Conservation (phyloP, 495 filamentous ascomycete species). For the Trichoderma orchidacearum region DNA sequence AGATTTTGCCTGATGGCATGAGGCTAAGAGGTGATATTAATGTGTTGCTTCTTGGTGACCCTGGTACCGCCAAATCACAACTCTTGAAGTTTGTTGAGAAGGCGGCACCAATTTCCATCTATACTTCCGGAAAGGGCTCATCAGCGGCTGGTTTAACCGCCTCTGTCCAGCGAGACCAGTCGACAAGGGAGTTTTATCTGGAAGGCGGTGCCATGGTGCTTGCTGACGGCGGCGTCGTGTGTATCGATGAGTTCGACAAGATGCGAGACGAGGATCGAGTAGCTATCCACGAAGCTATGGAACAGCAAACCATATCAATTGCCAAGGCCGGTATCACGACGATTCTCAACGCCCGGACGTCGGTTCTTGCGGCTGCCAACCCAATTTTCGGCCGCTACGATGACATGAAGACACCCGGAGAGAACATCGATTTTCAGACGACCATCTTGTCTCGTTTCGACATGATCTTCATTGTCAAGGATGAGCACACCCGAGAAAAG, state of each 20-base stretch:
- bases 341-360: constrained; percentile 91
- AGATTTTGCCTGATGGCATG: constrained; percentile 98
- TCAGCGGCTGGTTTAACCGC: constrained; percentile 97
- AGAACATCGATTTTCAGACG: constrained; percentile 99
- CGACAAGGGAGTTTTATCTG: constrained; percentile 91
- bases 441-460: constrained; percentile 98
- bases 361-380: constrained; percentile 91
- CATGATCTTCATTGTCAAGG: constrained; percentile 98
- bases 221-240: constrained; percentile 94
- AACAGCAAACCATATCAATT: constrained; percentile 99
- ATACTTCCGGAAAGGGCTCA: constrained; percentile 97
- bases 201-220: constrained; percentile 99
- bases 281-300: constrained; percentile 99
- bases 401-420: constrained; percentile 91
- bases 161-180: constrained; percentile 85
- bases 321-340: constrained; percentile 99
- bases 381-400: constrained; percentile 97
- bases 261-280: constrained; percentile 99
- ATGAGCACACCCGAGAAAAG: constrained; percentile 78
- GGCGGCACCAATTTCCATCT: constrained; percentile 92
- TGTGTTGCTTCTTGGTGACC: constrained; percentile 91
- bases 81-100: constrained; percentile 96
- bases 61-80: constrained; percentile 97
- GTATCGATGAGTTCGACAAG: constrained; percentile 99
- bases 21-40: constrained; percentile 97